phyloP scores from a whole-genome alignment of 139 green algal genomes.

The Mesotaenium endlicherianum region DNA sequence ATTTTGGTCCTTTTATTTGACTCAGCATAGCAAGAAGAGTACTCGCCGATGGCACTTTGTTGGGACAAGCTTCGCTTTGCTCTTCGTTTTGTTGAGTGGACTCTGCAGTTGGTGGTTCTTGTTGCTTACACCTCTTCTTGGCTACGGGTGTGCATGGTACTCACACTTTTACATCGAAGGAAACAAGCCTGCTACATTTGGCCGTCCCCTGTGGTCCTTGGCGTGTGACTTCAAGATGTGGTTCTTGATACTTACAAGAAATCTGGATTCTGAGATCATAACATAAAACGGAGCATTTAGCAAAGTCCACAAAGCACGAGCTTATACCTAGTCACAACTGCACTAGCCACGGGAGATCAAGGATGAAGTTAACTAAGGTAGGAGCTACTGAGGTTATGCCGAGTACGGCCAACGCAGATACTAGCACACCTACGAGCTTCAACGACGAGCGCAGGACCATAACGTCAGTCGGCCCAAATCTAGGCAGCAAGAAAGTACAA shows the following conservation, averaged over 20 bases:
- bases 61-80: neutral
- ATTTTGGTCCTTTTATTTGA: slow-evolving; percentile 1
- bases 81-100: neutral
- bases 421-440: too few relatives aligned
- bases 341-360: too few relatives aligned
- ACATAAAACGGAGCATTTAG: too few relatives aligned
- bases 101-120: neutral
- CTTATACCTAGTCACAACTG: too few relatives aligned
- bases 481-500: too few relatives aligned
- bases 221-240: neutral
- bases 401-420: too few relatives aligned
- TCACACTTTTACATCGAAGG: neutral
- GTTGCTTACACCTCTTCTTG: neutral
- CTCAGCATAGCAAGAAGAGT: neutral
- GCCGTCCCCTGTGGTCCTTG: neutral
- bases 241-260: neutral
- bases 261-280: neutral
- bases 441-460: too few relatives aligned
- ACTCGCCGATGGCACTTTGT: neutral
- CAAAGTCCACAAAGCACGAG: too few relatives aligned
- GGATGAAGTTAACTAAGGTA: too few relatives aligned
- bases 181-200: neutral
- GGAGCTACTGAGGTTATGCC: too few relatives aligned
- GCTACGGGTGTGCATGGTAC: slow-evolving; percentile 1
- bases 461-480: too few relatives aligned